These are phyloP conservation scores for Populus trichocarpa DNA, from an alignment of 441 rosid species.

Conservation along the genomic window DNA sequence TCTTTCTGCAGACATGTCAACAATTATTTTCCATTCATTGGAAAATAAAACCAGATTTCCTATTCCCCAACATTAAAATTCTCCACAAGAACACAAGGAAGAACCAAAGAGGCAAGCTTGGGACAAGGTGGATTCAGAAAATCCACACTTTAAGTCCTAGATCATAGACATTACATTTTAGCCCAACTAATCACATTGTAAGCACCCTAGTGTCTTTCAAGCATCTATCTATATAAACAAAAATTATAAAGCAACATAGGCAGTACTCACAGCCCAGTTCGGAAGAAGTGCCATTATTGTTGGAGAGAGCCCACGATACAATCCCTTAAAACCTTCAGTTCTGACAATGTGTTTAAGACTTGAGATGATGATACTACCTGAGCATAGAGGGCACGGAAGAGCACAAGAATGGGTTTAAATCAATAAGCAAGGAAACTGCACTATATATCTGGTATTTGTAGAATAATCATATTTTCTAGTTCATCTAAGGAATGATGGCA, in stretches of 20 bases:
- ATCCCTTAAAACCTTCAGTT: constrained; percentile 72
- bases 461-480: background rate
- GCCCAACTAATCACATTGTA: background rate
- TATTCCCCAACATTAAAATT: background rate
- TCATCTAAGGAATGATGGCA: background rate
- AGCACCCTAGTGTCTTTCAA: constrained; percentile 4
- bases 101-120: background rate
- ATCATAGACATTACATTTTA: background rate
- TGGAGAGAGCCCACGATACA: constrained; percentile 96
- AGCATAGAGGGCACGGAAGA: constrained; percentile 11
- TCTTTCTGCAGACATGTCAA: background rate
- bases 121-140: background rate
- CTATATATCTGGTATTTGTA: background rate
- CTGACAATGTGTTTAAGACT: constrained; percentile 58
- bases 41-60: background rate
- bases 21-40: background rate
- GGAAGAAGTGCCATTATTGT: constrained; percentile 89
- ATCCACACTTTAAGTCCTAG: background rate
- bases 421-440: constrained; percentile 12
- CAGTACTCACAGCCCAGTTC: constrained; percentile 87
- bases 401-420: constrained; percentile 1
- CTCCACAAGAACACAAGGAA: background rate
- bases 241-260: background rate
- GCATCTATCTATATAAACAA: background rate
- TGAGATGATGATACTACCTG: constrained; percentile 79